Evolutionary conservation across 805 yeast species (phyloP).

Genomic region (Candida cerambycidarum): DNA sequence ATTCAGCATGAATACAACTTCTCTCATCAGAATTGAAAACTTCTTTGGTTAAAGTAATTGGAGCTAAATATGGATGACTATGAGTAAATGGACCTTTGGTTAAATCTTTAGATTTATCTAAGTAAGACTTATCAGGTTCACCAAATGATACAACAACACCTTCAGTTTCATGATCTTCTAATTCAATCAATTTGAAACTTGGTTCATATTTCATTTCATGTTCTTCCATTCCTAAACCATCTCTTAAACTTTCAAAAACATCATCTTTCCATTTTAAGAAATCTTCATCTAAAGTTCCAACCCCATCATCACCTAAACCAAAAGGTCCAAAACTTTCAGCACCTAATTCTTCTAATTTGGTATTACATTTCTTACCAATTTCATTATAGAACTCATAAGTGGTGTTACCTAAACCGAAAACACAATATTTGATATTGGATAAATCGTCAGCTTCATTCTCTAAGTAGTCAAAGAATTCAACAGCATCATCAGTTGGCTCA

Average conservation of each 20-base stretch:
- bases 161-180: constrained; percentile 23
- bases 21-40: constrained; percentile 64
- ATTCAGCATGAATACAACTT: constrained; percentile 87
- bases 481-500: constrained; percentile 96
- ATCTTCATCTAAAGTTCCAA: constrained; percentile 94
- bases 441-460: constrained; percentile 57
- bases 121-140: constrained; percentile 66
- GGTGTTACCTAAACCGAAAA: constrained; percentile 92
- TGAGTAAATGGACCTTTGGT: constrained; percentile 76
- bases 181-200: constrained; percentile 46
- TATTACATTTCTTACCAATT: constrained; percentile 63
- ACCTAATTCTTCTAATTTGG: constrained; percentile 57
- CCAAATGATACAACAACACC: constrained; percentile 55
- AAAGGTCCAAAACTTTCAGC: constrained; percentile 71
- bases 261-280: constrained; percentile 89
- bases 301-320: constrained; percentile 95
- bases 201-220: constrained; percentile 81
- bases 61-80: constrained; percentile 79
- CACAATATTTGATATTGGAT: constrained; percentile 59
- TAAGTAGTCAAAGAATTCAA: constrained; percentile 69
- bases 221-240: constrained; percentile 68
- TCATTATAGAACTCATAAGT: constrained; percentile 92
- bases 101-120: constrained; percentile 28
- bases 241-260: constrained; percentile 64
- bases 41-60: constrained; percentile 60